phyloP scores from a whole-genome alignment of 2,329 filamentous ascomycete species.

The Pleoardoris graminearum region DNA sequence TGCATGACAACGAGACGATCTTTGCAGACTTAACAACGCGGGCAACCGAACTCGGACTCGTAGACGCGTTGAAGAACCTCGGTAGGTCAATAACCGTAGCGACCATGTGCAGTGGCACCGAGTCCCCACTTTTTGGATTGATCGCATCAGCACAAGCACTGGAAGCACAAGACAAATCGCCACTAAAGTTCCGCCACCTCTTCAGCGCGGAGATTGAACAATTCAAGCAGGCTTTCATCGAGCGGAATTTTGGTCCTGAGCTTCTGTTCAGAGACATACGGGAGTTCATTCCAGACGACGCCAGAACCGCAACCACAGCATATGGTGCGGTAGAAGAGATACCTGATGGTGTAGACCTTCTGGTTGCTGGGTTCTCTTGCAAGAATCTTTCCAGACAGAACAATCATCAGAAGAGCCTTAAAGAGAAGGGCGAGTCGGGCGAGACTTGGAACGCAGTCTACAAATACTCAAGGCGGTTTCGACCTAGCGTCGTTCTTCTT shows the following conservation, averaged over 20 bases:
- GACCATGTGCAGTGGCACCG: constrained; percentile 79
- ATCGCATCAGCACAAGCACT: constrained; percentile 53
- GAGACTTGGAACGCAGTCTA: constrained; percentile 67
- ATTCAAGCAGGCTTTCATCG: constrained; percentile 54
- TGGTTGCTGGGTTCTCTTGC: constrained; percentile 75
- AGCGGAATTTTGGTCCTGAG: constrained; percentile 49
- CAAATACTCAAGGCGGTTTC: constrained; percentile 57
- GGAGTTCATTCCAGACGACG: constrained; percentile 47
- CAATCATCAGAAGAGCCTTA: constrained; percentile 55
- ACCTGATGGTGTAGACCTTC: constrained; percentile 62
- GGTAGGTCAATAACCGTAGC: constrained; percentile 57
- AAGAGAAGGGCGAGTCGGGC: constrained; percentile 64
- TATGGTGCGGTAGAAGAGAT: constrained; percentile 64
- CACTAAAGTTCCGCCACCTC: constrained; percentile 41
- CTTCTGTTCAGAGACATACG: constrained; percentile 52
- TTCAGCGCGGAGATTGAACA: constrained; percentile 54
- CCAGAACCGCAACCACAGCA: constrained; percentile 63
- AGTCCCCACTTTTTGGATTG: constrained; percentile 70
- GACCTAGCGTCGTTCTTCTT: constrained; percentile 67
- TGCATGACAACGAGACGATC: neutral
- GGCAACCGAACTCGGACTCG: neutral
- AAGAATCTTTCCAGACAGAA: constrained; percentile 75
- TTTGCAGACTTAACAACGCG: neutral
- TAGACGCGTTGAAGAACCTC: neutral
- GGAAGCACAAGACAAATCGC: constrained; percentile 6